Base-by-base conservation (phyloP, 169 alveolate species). In the Plasmodium gallinaceum region DNA sequence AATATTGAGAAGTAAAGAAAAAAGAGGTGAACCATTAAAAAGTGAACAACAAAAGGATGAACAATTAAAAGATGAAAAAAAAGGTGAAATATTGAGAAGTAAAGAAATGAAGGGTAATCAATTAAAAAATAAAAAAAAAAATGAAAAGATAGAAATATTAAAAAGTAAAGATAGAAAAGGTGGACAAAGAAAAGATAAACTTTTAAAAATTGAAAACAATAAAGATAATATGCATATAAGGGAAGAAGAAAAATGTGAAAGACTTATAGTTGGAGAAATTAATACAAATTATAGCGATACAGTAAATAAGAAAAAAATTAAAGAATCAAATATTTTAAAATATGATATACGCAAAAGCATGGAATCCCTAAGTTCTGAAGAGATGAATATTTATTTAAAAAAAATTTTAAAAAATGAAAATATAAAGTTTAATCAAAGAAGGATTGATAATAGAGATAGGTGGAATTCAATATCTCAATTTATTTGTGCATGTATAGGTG, bases 331-430 rank as follows among this genome's bases (percentile, higher is more conserved):
- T 43, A 58, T 16, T 5, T 16, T 24, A n/a, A 9, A 32, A 39
- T 16, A 5, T 9, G n/a, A 3, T 37, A 43, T n/a, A 12, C 6
- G 51, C 12, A 76, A 65, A 46, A 76, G 54, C 16, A 76, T 76
- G 57, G 46, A 76, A 46, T 16, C 66, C 20, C 60, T 83, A 37
- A 24, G 74, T 52, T 68, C 92, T 24, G 71, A 70, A 60, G 87
- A 86, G 60, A 60, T 61, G n/a, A 71, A 86, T 8, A 45, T 86
- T 70, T 70, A 46, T 86, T 70, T 86, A 70, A 86, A 86, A 86
- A 86, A 60, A 60, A 60, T 60, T 43, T 22, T 86, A 20, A 69
- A 60, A 86, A 86, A 86, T 64, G 87, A 86, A 60, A 60, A 39
- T 12, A 86, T 86, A 57, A 71, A 39, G 14, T 26, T 61, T 71